Conservation (phyloP, 2,329 filamentous ascomycete genomes). For the Aspergillus sp. region DNA sequence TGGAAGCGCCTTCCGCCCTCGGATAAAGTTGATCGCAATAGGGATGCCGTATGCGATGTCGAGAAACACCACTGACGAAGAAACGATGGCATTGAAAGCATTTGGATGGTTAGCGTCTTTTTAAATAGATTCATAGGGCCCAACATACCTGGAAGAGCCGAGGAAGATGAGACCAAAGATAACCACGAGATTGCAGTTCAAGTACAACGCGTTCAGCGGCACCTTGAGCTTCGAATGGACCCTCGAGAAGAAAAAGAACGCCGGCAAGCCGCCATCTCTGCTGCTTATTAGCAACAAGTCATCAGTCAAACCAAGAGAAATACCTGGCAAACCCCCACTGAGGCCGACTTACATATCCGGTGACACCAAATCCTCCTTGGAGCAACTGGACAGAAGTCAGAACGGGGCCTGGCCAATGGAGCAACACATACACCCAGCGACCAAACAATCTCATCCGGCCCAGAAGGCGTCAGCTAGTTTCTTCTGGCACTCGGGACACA, state of each 20-base stretch:
- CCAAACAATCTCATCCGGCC: conserved; percentile 54
- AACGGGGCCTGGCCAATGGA: too few species aligned
- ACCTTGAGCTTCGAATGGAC: conserved; percentile 54
- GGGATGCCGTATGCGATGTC: conserved; percentile 67
- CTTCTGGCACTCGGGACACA: conserved; percentile 4
- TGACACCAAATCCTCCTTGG: conserved; percentile 45
- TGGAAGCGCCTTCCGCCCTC: conserved; percentile 57
- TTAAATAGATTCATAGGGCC: conserved; percentile 15
- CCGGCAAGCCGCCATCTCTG: conserved; percentile 58
- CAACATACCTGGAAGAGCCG: conserved; percentile 41
- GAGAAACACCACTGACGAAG: conserved; percentile 61
- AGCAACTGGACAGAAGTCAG: conserved; percentile 30
- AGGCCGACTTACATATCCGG: conserved; percentile 46
- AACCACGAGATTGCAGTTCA: conserved; percentile 53
- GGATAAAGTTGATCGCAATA: conserved; percentile 57
- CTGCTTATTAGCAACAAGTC: conserved; percentile 2
- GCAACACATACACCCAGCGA: conserved; percentile 29
- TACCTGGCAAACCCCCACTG: conserved; percentile 53
- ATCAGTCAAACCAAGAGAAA: conserved; percentile 54
- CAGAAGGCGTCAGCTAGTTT: conserved; percentile 12
- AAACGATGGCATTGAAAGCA: conserved; percentile 63
- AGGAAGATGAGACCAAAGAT: conserved; percentile 63
- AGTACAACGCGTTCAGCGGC: conserved; percentile 56
- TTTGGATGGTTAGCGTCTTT: conserved; percentile 19
- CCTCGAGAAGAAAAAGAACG: conserved; percentile 49